Evolutionary conservation across 2,329 filamentous ascomycete genomes (phyloP), one percentile per base, ranked within the genome.

Genomic region (Furcasterigmium sp.): DNA sequence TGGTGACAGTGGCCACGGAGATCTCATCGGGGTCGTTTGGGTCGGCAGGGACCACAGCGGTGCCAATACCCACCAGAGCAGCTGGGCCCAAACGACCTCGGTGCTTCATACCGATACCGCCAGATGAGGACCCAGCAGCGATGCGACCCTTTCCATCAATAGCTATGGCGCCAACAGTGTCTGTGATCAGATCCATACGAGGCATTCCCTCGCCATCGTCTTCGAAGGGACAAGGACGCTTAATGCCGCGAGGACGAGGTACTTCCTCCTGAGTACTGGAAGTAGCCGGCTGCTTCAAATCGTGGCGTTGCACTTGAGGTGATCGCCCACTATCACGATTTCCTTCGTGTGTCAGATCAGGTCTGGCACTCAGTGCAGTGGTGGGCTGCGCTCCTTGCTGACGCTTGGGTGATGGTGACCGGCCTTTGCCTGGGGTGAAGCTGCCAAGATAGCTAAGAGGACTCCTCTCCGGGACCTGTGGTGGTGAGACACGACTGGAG

Each of bases 51-150:
- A 96, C 78, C 21, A 98, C 85, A 28, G 88, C 86, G 17, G 90
- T 91, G 44, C 93, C 93, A 42, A 97, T 81, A 8, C 93, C 91
- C 13, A 97, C 87, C 14, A 98, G 75, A 17, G 93, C 93, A 26
- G 93, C 94, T 25, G 93, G 93, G 0, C 93, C 94, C 49, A 95
- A 78, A 28, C 93, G 85, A 6, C 93, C 94, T 47, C 82, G 81
- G 62, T 95, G 91, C 61, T 98, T 98, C 91, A 98, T 96, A 21
- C 93, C 91, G 59, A 98, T 98, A 2, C 93, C 93, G 6, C 93
- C 93, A 14, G 94, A 98, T 2, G 93, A 98, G 2, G 93, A 95
- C 14, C 86, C 93, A 4, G 91, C 93, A 5, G 94, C 91, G 58
- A 98, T 95, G 46, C 85, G 84, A 14, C 93, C 93, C 53, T 76